Percentiles rank a stretch among this genome's conserved stretches.
These are phyloP conservation scores for Aspergillus conjunctus DNA, from an alignment of 495 filamentous ascomycete species.

Conservation along the genomic window DNA sequence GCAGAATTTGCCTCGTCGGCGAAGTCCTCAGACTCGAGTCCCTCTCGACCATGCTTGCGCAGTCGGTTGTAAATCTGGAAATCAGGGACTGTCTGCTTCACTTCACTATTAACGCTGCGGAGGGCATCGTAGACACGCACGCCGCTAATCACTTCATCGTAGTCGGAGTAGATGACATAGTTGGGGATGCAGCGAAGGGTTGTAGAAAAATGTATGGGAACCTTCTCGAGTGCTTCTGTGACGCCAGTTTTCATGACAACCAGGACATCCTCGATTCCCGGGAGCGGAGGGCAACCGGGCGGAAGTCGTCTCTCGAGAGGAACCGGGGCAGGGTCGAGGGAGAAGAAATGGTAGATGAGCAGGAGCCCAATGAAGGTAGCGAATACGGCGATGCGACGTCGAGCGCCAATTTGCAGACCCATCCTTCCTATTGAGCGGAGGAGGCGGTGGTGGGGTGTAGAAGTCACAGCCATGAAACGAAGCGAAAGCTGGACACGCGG, in stretches of 20 bases:
- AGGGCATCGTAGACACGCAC: constrained; percentile 54
- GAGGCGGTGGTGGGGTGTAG: constrained; percentile 1
- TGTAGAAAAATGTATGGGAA: constrained; percentile 53
- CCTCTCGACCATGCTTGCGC: constrained; percentile 39
- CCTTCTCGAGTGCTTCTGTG: constrained; percentile 46
- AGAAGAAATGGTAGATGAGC: constrained; percentile 39
- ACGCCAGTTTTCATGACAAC: constrained; percentile 53
- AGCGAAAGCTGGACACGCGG: neutral
- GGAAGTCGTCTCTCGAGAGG: constrained; percentile 18
- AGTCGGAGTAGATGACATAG: constrained; percentile 59
- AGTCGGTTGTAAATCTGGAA: constrained; percentile 58
- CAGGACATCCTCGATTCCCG: constrained; percentile 47
- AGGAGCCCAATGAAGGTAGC: constrained; percentile 32
- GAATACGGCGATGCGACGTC: constrained; percentile 33
- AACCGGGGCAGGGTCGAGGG: constrained; percentile 25
- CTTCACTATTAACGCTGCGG: constrained; percentile 38
- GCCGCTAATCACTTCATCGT: constrained; percentile 50
- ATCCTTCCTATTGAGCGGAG: constrained; percentile 6
- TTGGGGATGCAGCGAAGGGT: constrained; percentile 56
- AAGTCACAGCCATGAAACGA: neutral
- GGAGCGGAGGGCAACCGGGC: constrained; percentile 39
- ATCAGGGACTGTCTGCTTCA: constrained; percentile 43
- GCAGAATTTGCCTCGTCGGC: constrained; percentile 49
- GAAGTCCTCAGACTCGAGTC: constrained; percentile 43
- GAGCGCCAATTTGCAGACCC: neutral